Evolutionary conservation across 208 protist species (phyloP), one percentile per base, ranked within the genome.

Genomic region (Leishmania lainsoni): DNA sequence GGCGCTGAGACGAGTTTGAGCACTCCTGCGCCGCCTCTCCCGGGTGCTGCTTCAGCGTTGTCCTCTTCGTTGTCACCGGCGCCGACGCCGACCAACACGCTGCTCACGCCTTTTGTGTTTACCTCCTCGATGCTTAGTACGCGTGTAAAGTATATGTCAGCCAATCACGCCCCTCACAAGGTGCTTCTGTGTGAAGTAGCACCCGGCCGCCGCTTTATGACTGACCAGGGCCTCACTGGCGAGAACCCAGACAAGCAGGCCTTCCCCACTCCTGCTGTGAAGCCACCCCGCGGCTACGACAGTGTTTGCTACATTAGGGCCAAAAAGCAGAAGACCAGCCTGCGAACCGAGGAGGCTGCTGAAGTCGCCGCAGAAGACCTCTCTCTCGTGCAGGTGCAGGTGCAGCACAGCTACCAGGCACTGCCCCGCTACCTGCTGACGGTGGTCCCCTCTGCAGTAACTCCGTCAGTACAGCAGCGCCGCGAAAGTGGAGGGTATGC

Each of bases 141-240:
- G 9, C 72, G 83, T 26, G 89, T 88, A n/a, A 77, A 81, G 75
- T 76, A 85, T 17, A 52, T 85, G 9, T 71, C 84, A 1, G 69
- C 83, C 22, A 84, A 86, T 69, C 65, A 63, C 10, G 86, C 66
- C 10, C 82, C 84, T 9, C 86, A 92, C 45, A 92, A 88, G 69
- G 88, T 92, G 32, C 81, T 95, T n/a, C 87, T 95, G 22, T 95
- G 91, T 81, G 91, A 95, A 70, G 91, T 95, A 1, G 91, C 89
- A 0, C 85, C 86, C 17, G 90, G 91, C 35, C 86, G 86, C 4
- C 74, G 81, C 32, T 84, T 59, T 84, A 87, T 81, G 81, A 86
- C 73, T 29, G 61, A 79, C 80, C 88, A 73, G 9, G 66, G 78
- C 49, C 78, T 86, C 78, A 86, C 82, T 1, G 74, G 82, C 0